Conservation (phyloP, 306 rosid genomes). For the Echinosophora koreensis region DNA sequence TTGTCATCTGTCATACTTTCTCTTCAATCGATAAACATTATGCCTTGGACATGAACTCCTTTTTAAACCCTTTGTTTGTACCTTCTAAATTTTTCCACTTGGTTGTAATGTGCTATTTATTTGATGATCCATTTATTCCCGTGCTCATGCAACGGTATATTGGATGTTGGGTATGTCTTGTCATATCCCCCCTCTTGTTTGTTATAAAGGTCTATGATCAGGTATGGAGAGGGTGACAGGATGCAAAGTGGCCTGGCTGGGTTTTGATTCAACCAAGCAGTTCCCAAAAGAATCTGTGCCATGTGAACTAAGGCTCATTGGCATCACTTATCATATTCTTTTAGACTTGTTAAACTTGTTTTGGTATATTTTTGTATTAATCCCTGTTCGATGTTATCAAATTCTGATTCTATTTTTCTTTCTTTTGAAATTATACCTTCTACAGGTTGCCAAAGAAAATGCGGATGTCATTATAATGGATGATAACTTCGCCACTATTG, state of each 20-base stretch:
- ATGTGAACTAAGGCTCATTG: neutral
- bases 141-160: neutral
- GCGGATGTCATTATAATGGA: conserved; percentile 95
- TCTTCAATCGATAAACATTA: neutral
- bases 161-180: neutral
- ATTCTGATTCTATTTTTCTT: neutral
- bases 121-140: conserved; percentile 31
- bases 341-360: neutral
- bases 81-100: neutral
- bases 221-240: neutral
- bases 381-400: conserved; percentile 19
- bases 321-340: conserved; percentile 8
- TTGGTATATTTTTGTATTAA: conserved; percentile 2
- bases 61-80: neutral
- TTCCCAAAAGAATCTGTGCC: neutral
- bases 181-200: neutral
- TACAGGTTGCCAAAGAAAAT: conserved; percentile 93
- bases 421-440: conserved; percentile 37
- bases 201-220: neutral
- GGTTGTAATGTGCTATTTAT: neutral
- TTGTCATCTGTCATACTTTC: neutral
- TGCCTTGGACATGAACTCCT: conserved; percentile 24
- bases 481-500: conserved; percentile 83
- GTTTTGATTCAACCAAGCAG: neutral
- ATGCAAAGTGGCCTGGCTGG: neutral